Percentiles rank a stretch among this genome's conserved stretches.
phyloP scores from a whole-genome alignment of 257 asterid species.

The Hygrophila difformis region DNA sequence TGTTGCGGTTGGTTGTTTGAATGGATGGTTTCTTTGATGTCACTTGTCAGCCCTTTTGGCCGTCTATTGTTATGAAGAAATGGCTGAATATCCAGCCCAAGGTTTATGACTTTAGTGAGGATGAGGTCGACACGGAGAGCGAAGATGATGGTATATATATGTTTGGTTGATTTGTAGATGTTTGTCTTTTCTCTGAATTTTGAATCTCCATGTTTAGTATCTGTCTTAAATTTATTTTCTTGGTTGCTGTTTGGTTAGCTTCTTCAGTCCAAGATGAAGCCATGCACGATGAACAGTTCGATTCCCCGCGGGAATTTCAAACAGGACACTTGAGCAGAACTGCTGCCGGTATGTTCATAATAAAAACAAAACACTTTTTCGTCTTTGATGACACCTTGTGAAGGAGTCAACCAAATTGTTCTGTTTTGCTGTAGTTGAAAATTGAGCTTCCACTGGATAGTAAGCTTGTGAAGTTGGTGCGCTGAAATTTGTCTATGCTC shows the following conservation, averaged over 20 bases:
- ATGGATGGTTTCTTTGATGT: neutral
- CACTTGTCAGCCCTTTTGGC: slow-evolving; percentile 66
- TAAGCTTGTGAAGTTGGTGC: no score
- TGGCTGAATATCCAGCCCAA: slow-evolving; percentile 84
- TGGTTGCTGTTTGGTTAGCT: slow-evolving; percentile 31
- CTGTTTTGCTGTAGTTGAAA: no score
- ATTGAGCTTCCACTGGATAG: no score
- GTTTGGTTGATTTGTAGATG: neutral
- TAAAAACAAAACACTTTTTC: no score
- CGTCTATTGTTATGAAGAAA: slow-evolving; percentile 85
- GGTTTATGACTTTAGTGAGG: slow-evolving; percentile 81
- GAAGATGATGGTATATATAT: slow-evolving; percentile 81
- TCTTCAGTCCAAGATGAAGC: slow-evolving; percentile 50
- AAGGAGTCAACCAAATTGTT: no score
- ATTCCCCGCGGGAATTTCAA: slow-evolving; percentile 25
- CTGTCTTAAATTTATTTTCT: neutral
- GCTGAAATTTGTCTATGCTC: no score
- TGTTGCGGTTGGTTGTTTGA: neutral
- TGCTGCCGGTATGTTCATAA: slow-evolving; percentile 20
- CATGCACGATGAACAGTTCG: slow-evolving; percentile 28
- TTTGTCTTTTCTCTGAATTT: slow-evolving; percentile 4
- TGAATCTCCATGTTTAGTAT: neutral
- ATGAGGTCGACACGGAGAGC: slow-evolving; percentile 87
- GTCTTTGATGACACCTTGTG: no score
- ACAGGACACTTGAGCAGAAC: slow-evolving; percentile 27